Percentiles rank a stretch among this genome's conserved stretches.
These are phyloP conservation scores for Magnolia sinica DNA, from an alignment of 164 flowering plant genomes.

Conservation along the genomic window DNA sequence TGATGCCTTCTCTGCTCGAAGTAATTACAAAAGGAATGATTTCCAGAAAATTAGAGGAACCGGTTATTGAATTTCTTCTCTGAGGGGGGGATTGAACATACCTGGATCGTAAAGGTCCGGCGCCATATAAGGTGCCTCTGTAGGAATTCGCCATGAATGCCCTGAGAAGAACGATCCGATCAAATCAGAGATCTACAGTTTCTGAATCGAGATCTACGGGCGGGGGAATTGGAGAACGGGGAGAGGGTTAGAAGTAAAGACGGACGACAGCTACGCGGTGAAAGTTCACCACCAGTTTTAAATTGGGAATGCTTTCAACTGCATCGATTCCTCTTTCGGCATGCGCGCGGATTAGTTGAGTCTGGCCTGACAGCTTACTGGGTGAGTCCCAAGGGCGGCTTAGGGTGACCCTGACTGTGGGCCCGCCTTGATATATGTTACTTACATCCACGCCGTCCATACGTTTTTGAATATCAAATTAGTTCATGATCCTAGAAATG, in stretches of 20 bases:
- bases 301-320: too few species aligned
- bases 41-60: neutral
- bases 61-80: neutral
- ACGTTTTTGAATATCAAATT: too few species aligned
- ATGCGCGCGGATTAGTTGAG: too few species aligned
- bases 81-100: slow-evolving; percentile 7
- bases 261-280: too few species aligned
- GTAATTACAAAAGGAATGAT: neutral
- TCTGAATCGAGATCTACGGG: neutral
- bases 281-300: too few species aligned
- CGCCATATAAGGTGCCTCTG: slow-evolving; percentile 14
- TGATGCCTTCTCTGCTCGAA: slow-evolving; percentile 52
- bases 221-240: neutral
- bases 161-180: neutral
- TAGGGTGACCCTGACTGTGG: too few species aligned
- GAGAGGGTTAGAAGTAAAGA: neutral
- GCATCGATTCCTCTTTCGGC: too few species aligned
- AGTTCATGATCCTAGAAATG: too few species aligned
- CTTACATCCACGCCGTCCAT: too few species aligned
- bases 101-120: slow-evolving; percentile 37
- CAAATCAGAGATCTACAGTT: neutral
- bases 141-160: slow-evolving; percentile 28
- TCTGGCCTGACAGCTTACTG: too few species aligned
- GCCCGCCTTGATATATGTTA: too few species aligned
- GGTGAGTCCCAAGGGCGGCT: too few species aligned